Base-by-base conservation (phyloP, 176 grass and related monocot species). In the Carex scoparia region DNA sequence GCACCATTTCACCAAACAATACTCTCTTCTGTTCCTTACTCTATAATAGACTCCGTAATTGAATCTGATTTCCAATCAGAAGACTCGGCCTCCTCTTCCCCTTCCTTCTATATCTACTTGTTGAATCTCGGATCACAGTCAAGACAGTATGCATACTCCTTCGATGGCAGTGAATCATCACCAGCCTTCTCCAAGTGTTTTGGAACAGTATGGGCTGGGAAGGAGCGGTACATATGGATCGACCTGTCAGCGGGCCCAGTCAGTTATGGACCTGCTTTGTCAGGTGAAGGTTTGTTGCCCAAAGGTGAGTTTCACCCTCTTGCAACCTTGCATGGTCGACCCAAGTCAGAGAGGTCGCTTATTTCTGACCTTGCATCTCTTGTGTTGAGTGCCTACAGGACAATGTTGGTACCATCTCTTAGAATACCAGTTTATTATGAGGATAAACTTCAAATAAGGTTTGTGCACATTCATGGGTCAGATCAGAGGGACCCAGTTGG, bases 251-350 rank as follows among this genome's bases (percentile, higher is more conserved):
- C 96, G 0, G 96, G 96, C 16, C 96, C 96, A 3, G 93, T 99
- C 48, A 89, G 94, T 81, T 95, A 92, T 42, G 96, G 96, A 5
- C 96, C 96, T 1, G 91, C 91, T 23, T 92, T 92, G n/a, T 95
- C 96, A 5, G 96, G 96, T 12, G 93, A 99, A 0, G 96, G 93
- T 5, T 84, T 95, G 77, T 90, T 99, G 40, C 92, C 96, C 11
- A 93, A 94, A 82, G 93, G 96, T 87, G 96, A 99, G 80, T 99
- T 95, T 72, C 93, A 99, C 84, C 91, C 96, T 46, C 84, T 99
- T 3, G 88, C 96, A 27, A 81, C 96, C 12, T 87, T 94, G 61
- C 96, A 95, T 44, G 96, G 96, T 37, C 85, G 93, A n/a, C 87
- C 91, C 9, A 95, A 83, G 57, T 95, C 91, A 18, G 96, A 99